Conservation (phyloP, 306 rosid species). For the Lagenaria siceraria region DNA sequence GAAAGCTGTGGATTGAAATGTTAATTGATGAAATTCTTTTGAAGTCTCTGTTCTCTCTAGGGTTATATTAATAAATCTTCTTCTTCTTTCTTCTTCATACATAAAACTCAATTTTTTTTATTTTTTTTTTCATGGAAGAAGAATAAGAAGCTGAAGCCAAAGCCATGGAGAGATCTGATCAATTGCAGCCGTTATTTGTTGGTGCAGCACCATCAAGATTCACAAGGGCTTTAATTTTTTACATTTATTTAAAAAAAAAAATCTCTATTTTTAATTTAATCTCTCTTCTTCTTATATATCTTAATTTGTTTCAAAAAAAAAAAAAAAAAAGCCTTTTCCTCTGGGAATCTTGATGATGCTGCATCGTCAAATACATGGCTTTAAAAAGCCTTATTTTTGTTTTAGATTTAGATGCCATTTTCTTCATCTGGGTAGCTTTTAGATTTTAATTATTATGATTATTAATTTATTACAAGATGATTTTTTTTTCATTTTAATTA, state of each 20-base stretch:
- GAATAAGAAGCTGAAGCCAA: not conserved
- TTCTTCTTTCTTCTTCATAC: not conserved
- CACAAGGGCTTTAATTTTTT: not conserved
- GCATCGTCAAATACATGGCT: conserved; percentile 60
- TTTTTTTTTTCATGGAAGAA: not conserved
- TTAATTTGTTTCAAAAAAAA: not conserved
- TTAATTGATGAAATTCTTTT: not conserved
- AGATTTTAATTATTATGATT: not conserved
- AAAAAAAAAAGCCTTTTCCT: not conserved
- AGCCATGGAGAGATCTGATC: not conserved
- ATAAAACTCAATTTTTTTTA: not conserved
- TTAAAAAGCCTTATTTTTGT: not conserved
- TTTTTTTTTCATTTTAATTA: no score
- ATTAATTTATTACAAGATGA: not conserved
- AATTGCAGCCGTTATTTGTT: not conserved
- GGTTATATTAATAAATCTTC: not conserved
- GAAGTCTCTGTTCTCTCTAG: not conserved
- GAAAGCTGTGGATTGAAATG: no score
- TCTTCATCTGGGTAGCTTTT: not conserved
- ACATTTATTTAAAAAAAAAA: not conserved
- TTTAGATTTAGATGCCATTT: not conserved
- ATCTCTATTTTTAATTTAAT: not conserved
- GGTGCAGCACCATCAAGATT: conserved; percentile 11
- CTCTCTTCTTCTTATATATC: not conserved
- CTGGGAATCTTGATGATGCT: conserved; percentile 97